Evolutionary conservation across 169 alveolate species (phyloP), one percentile per base, ranked within the genome.

Genomic region (Cryptosporidium muris): DNA sequence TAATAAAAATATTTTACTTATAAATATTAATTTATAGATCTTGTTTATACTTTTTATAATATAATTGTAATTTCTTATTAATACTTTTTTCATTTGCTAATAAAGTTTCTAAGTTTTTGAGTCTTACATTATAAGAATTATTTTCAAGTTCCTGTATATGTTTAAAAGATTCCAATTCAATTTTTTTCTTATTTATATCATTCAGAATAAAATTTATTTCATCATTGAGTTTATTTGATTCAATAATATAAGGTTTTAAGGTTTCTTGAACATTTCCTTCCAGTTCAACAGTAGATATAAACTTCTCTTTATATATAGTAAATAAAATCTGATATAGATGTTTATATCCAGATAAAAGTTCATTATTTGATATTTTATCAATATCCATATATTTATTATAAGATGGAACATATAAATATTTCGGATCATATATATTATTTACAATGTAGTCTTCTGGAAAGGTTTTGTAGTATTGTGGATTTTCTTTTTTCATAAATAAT

Each of bases 21-120:
- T 9, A 37, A 51, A 8, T 4, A 62, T 62, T 62, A 62, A 40
- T 56, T 4, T 62, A 62, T 2, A 51, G 42, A 5, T 16, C 12
- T 3, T 47, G 4, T 42, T 34, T 14, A 12, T 80, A 63, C 16
- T 81, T 81, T 6, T 68, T 63, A 54, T 89, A 89, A 12, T 66
- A n/a, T 34, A 66, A 58, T 80, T 89, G 92, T 34, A 89, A 64
- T 8, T 89, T 64, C 65, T 82, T 74, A 58, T 89, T 89, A 11
- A 66, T 58, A 38, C 74, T 81, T 51, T 66, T 82, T 64, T 89
- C 92, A 37, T 74, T 60, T 66, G 74, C 68, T 40, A 65, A 81
- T 51, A 67, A 81, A n/a, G 81, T 66, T 4, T 65, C 60, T 37
- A 81, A 64, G 16, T 89, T 65, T 52, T 65, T 51, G 25, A 89